Conservation (phyloP, 2,329 filamentous ascomycete species). For the Aspergillus awamori region DNA sequence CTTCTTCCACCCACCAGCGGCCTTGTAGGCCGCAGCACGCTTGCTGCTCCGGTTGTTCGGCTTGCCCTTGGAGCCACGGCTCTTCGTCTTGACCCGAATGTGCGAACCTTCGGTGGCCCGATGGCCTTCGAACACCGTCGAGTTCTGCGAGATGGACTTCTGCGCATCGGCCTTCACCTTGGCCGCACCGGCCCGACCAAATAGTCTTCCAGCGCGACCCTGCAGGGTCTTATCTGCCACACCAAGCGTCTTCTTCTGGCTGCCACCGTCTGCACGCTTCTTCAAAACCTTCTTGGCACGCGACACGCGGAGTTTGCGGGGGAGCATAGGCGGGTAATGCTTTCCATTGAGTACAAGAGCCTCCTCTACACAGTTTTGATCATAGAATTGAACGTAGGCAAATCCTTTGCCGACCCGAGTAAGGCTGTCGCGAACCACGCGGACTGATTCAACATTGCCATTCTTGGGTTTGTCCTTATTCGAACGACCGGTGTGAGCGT, state of each 20-base stretch:
- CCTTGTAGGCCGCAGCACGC: constrained; percentile 48
- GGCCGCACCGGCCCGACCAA: constrained; percentile 44
- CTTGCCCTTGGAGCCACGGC: constrained; percentile 45
- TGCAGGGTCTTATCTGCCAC: constrained; percentile 40
- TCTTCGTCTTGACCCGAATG: constrained; percentile 42
- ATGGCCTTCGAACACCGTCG: constrained; percentile 50
- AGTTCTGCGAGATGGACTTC: constrained; percentile 34
- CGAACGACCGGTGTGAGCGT: constrained; percentile 35
- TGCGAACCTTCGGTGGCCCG: constrained; percentile 41
- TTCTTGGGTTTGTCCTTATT: constrained; percentile 51
- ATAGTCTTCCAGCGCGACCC: constrained; percentile 42
- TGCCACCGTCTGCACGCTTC: constrained; percentile 31
- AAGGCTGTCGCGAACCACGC: constrained; percentile 83
- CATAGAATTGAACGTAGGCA: constrained; percentile 95
- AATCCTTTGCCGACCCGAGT: constrained; percentile 96
- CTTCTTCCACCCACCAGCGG: constrained; percentile 39
- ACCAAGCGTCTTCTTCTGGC: constrained; percentile 28
- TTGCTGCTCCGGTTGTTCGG: constrained; percentile 45
- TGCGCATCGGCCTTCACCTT: constrained; percentile 36
- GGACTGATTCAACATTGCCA: constrained; percentile 88
- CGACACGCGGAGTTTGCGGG: constrained; percentile 79
- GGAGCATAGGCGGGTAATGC: constrained; percentile 93
- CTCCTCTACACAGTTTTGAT: constrained; percentile 85
- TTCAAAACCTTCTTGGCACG: constrained; percentile 74
- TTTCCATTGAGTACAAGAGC: constrained; percentile 86